A percentile compares a stretch with the other conserved stretches of the same genome.
Conservation (phyloP, 1,139 yeast species). For the Pichia sp. region DNA sequence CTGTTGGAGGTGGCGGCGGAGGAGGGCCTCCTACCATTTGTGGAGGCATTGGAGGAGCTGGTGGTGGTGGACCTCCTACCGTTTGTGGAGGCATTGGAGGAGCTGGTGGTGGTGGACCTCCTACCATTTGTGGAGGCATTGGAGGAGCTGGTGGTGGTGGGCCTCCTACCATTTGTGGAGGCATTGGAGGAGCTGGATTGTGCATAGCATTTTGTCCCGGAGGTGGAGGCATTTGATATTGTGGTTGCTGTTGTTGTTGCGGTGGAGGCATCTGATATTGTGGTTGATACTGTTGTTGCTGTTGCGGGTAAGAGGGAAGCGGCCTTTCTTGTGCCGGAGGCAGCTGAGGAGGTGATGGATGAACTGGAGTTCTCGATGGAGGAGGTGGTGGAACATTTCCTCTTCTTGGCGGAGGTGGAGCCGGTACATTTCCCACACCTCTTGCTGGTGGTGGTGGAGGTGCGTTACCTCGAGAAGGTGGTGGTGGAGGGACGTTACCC, state of each 20-base stretch:
- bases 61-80: constrained; percentile 20
- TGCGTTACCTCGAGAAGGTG: no score
- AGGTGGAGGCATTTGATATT: not conserved
- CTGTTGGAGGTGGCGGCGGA: constrained; percentile 25
- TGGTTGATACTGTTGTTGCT: not conserved
- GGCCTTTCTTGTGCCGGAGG: no score
- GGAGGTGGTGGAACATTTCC: constrained; percentile 29
- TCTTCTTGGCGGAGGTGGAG: constrained; percentile 30
- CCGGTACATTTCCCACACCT: constrained; percentile 10
- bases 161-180: constrained; percentile 12
- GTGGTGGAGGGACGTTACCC: no score
- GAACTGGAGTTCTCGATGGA: constrained; percentile 25
- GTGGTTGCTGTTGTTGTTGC: not conserved
- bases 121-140: constrained; percentile 1
- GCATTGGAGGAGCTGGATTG: constrained; percentile 4
- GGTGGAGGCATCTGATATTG: not conserved
- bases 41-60: constrained; percentile 17
- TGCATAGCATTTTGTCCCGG: no score
- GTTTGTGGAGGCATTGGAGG: constrained; percentile 3
- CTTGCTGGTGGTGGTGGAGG: constrained; percentile 29
- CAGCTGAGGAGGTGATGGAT: constrained; percentile 23
- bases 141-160: constrained; percentile 15
- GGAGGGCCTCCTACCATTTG: no score
- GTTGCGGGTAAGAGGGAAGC: no score
- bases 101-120: constrained; percentile 13